These are phyloP conservation scores for Coemansia sp. DNA, from an alignment of 192 early-diverging fungal genomes.

Conservation along the genomic window DNA sequence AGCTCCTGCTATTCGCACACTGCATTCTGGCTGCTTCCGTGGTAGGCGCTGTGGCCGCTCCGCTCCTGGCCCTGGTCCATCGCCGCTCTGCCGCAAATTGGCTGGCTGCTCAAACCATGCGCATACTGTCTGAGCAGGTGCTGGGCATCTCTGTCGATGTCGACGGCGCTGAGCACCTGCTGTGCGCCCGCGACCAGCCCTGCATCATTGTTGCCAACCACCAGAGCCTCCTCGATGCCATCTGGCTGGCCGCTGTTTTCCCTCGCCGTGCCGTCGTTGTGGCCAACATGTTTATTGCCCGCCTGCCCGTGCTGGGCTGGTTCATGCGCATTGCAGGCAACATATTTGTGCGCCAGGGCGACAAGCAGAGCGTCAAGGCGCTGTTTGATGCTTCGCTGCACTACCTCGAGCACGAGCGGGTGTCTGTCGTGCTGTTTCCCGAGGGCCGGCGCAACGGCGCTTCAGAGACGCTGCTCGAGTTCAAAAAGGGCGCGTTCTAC, in stretches of 20 bases:
- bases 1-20: slow-evolving; percentile 37
- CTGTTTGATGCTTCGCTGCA: slow-evolving; percentile 72
- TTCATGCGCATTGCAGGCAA: slow-evolving; percentile 78
- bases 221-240: slow-evolving; percentile 75
- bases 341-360: slow-evolving; percentile 85
- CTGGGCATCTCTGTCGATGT: slow-evolving; percentile 62
- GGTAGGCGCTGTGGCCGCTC: slow-evolving; percentile 28
- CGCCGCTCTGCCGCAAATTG: slow-evolving; percentile 56
- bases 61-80: slow-evolving; percentile 26
- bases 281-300: slow-evolving; percentile 69
- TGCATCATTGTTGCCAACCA: slow-evolving; percentile 82
- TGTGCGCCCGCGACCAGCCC: slow-evolving; percentile 48
- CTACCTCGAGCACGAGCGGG: slow-evolving; percentile 69
- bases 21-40: slow-evolving; percentile 32
- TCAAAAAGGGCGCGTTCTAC: slow-evolving; percentile 98
- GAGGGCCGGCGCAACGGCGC: slow-evolving; percentile 83
- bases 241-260: slow-evolving; percentile 64
- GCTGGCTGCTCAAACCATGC: slow-evolving; percentile 58
- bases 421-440: slow-evolving; percentile 84
- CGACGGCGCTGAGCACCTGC: slow-evolving; percentile 59
- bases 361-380: slow-evolving; percentile 72
- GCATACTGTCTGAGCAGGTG: slow-evolving; percentile 49
- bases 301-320: slow-evolving; percentile 70
- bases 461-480: slow-evolving; percentile 74
- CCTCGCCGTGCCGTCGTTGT: slow-evolving; percentile 65